phyloP scores from a whole-genome alignment of 768 basidiomycete genomes.

The Ephemerocybe angulata region DNA sequence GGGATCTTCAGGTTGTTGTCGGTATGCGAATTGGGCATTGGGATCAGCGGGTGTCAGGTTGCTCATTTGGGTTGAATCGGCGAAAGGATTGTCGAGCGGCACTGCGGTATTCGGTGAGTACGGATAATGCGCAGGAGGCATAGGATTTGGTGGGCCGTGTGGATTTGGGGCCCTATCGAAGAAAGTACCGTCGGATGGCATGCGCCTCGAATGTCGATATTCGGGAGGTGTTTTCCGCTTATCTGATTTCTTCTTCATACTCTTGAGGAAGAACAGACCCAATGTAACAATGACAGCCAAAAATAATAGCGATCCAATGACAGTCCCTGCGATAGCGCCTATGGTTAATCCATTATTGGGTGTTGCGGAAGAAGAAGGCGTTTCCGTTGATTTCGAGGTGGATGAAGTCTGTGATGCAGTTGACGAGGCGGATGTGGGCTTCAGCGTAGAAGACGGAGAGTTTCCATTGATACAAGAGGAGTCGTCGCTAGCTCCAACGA shows the following conservation, averaged over 20 bases:
- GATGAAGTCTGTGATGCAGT: conserved; percentile 16
- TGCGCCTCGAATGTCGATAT: conserved; percentile 27
- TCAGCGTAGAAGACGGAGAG: conserved; percentile 52
- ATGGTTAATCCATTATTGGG: conserved; percentile 29
- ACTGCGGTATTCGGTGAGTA: conserved; percentile 11
- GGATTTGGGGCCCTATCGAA: neutral
- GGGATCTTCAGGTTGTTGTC: conserved; percentile 21
- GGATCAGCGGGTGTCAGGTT: conserved; percentile 14
- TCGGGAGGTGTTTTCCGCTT: conserved; percentile 3
- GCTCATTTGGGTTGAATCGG: conserved; percentile 11
- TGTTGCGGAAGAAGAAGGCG: conserved; percentile 16
- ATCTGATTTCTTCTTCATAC: conserved; percentile 4
- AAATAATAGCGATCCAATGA: conserved; percentile 51
- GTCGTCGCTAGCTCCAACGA: conserved; percentile 46
- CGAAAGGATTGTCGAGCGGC: conserved; percentile 14
- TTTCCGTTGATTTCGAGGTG: conserved; percentile 16
- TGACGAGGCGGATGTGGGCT: conserved; percentile 21
- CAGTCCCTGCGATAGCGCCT: conserved; percentile 49
- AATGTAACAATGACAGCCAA: conserved; percentile 50
- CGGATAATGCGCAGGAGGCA: conserved; percentile 4
- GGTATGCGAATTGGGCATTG: conserved; percentile 6
- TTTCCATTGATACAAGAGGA: conserved; percentile 46
- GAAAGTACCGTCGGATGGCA: conserved; percentile 25
- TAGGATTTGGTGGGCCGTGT: conserved; percentile 5
- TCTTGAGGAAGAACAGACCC: conserved; percentile 48